Conservation (phyloP, 345 rosid genomes). For the Mangifera indica region DNA sequence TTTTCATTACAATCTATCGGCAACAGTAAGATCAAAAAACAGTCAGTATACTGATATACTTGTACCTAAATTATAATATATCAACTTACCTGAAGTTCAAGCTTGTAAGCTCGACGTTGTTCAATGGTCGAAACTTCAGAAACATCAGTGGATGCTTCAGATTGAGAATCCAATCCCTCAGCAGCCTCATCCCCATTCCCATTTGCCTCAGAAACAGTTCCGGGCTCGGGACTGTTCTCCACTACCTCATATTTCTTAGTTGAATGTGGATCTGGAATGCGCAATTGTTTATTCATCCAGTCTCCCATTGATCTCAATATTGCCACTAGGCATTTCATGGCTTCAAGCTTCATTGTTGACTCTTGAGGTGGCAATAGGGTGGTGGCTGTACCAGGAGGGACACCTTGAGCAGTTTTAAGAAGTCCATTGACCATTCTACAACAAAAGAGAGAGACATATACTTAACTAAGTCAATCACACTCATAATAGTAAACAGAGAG, state of each 20-base stretch:
- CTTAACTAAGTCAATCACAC: neutral
- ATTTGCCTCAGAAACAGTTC: conserved; percentile 62
- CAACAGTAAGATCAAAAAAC: conserved; percentile 12
- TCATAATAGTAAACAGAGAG: too few species aligned
- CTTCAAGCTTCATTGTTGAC: conserved; percentile 88
- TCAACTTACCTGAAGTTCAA: conserved; percentile 85
- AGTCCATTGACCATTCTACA: conserved; percentile 98
- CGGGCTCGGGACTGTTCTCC: conserved; percentile 64
- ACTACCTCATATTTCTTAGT: conserved; percentile 54
- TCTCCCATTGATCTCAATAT: conserved; percentile 96
- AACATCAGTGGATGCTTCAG: conserved; percentile 80
- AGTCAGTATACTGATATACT: conserved; percentile 10
- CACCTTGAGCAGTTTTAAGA: conserved; percentile 99
- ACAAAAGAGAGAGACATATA: conserved; percentile 8
- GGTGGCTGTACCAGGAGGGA: conserved; percentile 78
- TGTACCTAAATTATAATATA: conserved; percentile 8
- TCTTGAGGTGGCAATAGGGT: conserved; percentile 93
- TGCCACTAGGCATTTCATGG: conserved; percentile 94
- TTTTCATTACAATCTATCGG: conserved; percentile 38
- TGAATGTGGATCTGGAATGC: conserved; percentile 84
- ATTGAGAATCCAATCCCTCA: conserved; percentile 88
- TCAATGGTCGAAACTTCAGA: conserved; percentile 86
- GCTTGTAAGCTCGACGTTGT: conserved; percentile 99
- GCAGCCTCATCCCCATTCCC: conserved; percentile 76
- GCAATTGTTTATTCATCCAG: conserved; percentile 96